Evolutionary conservation across 768 basidiomycete species (phyloP), one percentile per base, ranked within the genome.

Genomic region (Favolaschia claudopus): DNA sequence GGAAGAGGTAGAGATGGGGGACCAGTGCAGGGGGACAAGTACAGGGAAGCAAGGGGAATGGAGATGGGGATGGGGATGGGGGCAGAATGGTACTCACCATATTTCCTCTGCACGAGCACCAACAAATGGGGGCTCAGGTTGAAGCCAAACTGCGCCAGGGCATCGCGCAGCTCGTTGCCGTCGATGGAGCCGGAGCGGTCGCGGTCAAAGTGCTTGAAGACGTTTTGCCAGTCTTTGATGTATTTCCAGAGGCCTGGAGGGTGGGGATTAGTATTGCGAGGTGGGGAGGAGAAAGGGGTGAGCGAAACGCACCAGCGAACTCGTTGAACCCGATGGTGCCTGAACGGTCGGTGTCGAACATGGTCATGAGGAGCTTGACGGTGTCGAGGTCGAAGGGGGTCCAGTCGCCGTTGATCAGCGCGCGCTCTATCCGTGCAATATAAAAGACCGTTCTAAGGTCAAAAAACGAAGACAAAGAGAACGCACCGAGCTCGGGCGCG

Each of bases 191-290:
- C 93, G 13, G 90, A 92, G 47, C 82, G 84, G 70, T 95, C 93
- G n/a, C 85, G 79, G 74, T 95, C 93, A 64, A 93, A 93, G 74
- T 91, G 89, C 40, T 79, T 82, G 79, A 93, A 94, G 54, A 92
- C 87, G 55, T 86, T 85, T 76, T 93, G 91, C 92, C 92, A 93
- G 71, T 93, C 91, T 76, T 89, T 87, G 83, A 92, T 87, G 72
- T 91, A 92, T 67, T 89, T 88, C 89, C 89, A 94, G 22, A 93
- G 82, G 5, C 89, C 90, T 40, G 83, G 56, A 14, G 47, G 28
- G 28, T 15, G 5, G 9, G 13, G 22, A 42, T 44, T 44, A 44
- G 20, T 15, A 25, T 44, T 10, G 37, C 76, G 63, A n/a, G 43
- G 44, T 6, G 28, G 25, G 29, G 55, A 58, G 55, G 39, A 52